phyloP scores from a whole-genome alignment of 148 eudicot species.

The Chenopodium album region DNA sequence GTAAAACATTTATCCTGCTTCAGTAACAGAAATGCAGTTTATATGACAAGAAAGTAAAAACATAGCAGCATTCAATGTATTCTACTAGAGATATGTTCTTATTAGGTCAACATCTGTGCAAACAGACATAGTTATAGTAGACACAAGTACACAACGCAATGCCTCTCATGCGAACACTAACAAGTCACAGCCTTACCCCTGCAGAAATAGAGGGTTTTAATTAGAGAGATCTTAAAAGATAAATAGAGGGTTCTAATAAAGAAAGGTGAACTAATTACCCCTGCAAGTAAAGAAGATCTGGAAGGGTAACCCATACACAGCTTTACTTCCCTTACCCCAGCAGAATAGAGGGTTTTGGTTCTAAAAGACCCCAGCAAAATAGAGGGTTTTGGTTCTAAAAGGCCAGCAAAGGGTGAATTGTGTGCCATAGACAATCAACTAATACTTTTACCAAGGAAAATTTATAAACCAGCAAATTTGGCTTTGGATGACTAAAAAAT shows the following conservation, averaged over 20 bases:
- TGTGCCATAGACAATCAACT: too few species aligned
- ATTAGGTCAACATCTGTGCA: background rate
- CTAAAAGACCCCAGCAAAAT: background rate
- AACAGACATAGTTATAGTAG: background rate
- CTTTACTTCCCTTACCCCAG: too few species aligned
- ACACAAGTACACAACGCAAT: background rate
- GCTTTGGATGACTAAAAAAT: background rate
- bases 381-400: background rate
- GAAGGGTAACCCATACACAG: too few species aligned
- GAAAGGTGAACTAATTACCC: too few species aligned
- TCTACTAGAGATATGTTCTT: background rate
- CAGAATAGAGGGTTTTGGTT: background rate
- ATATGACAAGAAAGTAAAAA: background rate
- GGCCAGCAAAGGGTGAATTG: background rate
- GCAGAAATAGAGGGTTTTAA: background rate
- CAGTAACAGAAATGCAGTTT: background rate
- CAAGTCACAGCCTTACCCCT: background rate
- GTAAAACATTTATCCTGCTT: background rate
- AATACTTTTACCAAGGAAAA: too few species aligned
- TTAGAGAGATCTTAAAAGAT: background rate
- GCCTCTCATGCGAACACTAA: background rate
- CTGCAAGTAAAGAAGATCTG: too few species aligned
- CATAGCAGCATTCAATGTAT: background rate
- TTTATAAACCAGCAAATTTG: too few species aligned
- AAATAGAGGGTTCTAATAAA: too few species aligned